Percentiles rank a stretch among this genome's conserved stretches.
phyloP scores from a whole-genome alignment of 805 yeast species.

The Hanseniaspora lachancei region DNA sequence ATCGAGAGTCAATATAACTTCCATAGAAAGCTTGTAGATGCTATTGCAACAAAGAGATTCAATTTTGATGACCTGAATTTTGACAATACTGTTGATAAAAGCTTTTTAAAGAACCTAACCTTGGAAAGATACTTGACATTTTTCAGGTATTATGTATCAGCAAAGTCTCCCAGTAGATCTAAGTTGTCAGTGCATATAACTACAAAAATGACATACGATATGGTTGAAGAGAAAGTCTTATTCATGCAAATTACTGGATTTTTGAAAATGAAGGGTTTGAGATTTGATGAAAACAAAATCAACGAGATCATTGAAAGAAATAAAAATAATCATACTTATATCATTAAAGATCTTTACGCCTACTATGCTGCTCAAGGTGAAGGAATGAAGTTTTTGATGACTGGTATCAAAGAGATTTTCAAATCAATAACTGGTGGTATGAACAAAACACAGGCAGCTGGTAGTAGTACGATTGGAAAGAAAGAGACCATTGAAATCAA shows the following conservation, averaged over 20 bases:
- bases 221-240: conserved; percentile 27
- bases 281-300: conserved; percentile 32
- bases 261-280: conserved; percentile 36
- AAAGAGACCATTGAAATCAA: background rate
- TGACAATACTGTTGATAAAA: conserved; percentile 27
- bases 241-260: conserved; percentile 33
- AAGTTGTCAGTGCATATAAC: conserved; percentile 33
- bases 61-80: conserved; percentile 28
- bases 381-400: conserved; percentile 27
- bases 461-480: background rate
- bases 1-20: conserved; percentile 22
- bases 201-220: conserved; percentile 29
- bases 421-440: conserved; percentile 16
- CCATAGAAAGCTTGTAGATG: conserved; percentile 41
- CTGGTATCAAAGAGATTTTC: conserved; percentile 28
- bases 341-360: conserved; percentile 33
- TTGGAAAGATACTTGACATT: conserved; percentile 28
- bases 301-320: conserved; percentile 29
- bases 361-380: conserved; percentile 34
- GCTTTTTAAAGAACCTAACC: conserved; percentile 25
- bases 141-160: conserved; percentile 27
- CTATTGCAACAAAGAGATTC: conserved; percentile 35
- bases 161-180: conserved; percentile 28
- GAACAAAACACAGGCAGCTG: background rate
- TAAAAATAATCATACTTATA: conserved; percentile 27